Evolutionary conservation across 345 rosid genomes (phyloP).

Genomic region (Murraya paniculata): DNA sequence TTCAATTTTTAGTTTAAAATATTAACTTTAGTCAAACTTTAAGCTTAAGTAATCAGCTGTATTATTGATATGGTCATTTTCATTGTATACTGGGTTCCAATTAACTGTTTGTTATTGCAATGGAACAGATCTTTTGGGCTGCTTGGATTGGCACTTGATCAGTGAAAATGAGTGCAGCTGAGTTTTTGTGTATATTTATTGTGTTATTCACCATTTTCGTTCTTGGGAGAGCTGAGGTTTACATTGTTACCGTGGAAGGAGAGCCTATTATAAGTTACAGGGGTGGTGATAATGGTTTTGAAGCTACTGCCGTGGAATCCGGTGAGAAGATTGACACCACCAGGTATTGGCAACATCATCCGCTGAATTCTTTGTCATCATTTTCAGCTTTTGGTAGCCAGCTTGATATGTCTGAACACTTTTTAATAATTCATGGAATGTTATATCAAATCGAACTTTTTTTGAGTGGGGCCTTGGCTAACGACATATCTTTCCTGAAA

Average conservation of each 20-base stretch:
- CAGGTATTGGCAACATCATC: constrained; percentile 42
- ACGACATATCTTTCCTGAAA: constrained; percentile 7
- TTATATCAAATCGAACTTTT: neutral
- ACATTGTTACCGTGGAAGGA: constrained; percentile 81
- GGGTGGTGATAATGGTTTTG: constrained; percentile 88
- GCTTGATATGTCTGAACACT: neutral
- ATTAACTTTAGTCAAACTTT: neutral
- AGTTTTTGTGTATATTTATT: constrained; percentile 27
- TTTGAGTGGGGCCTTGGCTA: constrained; percentile 8
- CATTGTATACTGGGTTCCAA: neutral
- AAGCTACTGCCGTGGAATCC: constrained; percentile 84
- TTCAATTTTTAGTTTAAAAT: neutral
- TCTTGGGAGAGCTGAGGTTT: constrained; percentile 59
- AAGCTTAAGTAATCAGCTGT: neutral
- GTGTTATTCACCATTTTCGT: constrained; percentile 35
- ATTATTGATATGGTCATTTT: neutral
- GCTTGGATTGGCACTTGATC: constrained; percentile 15
- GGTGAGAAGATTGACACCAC: constrained; percentile 78
- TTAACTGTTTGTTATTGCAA: constrained; percentile 16
- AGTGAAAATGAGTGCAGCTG: constrained; percentile 30
- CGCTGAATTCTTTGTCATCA: neutral
- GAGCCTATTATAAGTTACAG: constrained; percentile 84
- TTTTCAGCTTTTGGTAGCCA: constrained; percentile 3
- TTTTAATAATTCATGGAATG: neutral
- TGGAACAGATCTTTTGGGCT: constrained; percentile 39